phyloP scores from a whole-genome alignment of 2,329 filamentous ascomycete genomes.

The Harringtonia lauricola region DNA sequence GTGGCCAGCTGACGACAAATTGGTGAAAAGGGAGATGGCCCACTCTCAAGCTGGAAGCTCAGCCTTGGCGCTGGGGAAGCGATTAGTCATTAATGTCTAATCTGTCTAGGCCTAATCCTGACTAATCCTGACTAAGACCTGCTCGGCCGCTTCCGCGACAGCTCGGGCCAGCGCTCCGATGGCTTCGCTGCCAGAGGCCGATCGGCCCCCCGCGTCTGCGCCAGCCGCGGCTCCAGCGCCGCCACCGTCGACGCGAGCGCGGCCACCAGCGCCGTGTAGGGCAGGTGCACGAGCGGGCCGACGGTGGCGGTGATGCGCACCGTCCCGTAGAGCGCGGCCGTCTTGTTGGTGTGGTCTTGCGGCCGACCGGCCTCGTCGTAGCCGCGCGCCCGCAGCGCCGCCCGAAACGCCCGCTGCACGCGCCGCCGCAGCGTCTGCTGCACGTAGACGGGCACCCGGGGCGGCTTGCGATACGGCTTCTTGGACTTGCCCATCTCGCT shows the following conservation, averaged over 20 bases:
- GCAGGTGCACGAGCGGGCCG: conserved; percentile 1
- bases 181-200: no score
- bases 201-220: neutral
- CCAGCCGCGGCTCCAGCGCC: conserved; percentile 7
- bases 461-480: neutral
- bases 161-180: no score
- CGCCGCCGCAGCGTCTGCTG: conserved; percentile 6
- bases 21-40: no score
- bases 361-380: conserved; percentile 13
- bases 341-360: neutral
- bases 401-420: conserved; percentile 10
- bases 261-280: conserved; percentile 3
- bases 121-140: neutral
- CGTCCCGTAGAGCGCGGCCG: conserved; percentile 11
- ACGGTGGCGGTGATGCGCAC: conserved; percentile 7
- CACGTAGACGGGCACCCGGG: neutral
- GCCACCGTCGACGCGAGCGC: conserved; percentile 7
- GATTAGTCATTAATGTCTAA: no score
- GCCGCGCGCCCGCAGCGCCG: conserved; percentile 13
- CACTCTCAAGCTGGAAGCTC: no score
- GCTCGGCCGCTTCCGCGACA: neutral
- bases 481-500: no score
- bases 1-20: no score
- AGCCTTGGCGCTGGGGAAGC: no score
- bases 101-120: no score